These are phyloP conservation scores for Phytophthora niederhauseri DNA, from an alignment of 352 stramenopile genomes.

Conservation along the genomic window DNA sequence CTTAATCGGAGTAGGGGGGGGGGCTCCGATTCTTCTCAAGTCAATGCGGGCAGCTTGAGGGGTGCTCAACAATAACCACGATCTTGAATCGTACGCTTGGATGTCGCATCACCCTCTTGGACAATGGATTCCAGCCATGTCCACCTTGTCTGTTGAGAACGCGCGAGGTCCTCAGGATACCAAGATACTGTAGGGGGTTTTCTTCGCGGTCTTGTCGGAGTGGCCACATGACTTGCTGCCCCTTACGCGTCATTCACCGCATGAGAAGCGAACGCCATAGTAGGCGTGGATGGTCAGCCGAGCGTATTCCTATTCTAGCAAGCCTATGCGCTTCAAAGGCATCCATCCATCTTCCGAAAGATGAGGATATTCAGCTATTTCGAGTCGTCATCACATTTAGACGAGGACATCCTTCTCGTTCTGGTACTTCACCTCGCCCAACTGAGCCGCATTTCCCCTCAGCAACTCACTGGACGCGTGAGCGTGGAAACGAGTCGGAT, in stretches of 20 bases:
- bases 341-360: too few relatives aligned
- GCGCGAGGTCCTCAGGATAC: too few relatives aligned
- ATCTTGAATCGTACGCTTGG: too few relatives aligned
- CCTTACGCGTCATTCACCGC: neutral
- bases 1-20: too few relatives aligned
- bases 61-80: too few relatives aligned
- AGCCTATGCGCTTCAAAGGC: too few relatives aligned
- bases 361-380: slow-evolving; percentile 19
- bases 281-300: too few relatives aligned
- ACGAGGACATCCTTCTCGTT: neutral
- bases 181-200: neutral
- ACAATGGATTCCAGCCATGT: neutral
- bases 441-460: slow-evolving; percentile 1
- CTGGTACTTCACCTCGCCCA: neutral
- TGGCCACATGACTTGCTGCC: neutral
- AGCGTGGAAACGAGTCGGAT: neutral
- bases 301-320: neutral
- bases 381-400: slow-evolving; percentile 11
- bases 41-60: too few relatives aligned
- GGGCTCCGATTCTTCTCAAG: too few relatives aligned
- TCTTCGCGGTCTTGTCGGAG: neutral
- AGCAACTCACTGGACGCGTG: neutral
- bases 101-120: too few relatives aligned
- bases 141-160: too few relatives aligned
- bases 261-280: neutral